Evolutionary conservation across 768 basidiomycete genomes (phyloP).

Genomic region (Cytidiella melzeri): DNA sequence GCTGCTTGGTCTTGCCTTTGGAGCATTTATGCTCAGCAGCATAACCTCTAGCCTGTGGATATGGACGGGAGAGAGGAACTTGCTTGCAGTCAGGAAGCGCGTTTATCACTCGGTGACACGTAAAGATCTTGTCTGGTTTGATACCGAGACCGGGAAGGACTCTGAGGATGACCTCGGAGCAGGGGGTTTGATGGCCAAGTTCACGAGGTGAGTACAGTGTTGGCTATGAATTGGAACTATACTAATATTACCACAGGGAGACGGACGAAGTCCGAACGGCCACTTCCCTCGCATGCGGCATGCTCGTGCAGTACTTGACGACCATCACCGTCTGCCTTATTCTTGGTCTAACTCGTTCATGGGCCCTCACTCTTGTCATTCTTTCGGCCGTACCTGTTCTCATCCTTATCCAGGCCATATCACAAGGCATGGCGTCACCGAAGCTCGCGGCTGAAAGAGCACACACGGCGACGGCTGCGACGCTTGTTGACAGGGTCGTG

Average conservation of each 20-base stretch:
- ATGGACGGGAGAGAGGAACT: conserved; percentile 77
- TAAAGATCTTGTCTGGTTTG: conserved; percentile 89
- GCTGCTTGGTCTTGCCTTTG: conserved; percentile 59
- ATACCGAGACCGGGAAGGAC: conserved; percentile 65
- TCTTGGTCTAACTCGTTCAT: conserved; percentile 78
- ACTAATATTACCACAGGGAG: conserved; percentile 48
- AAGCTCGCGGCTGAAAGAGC: conserved; percentile 61
- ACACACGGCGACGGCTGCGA: conserved; percentile 65
- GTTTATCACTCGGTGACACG: conserved; percentile 64
- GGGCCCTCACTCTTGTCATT: conserved; percentile 84
- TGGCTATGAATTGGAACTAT: not conserved
- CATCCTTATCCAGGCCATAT: conserved; percentile 66
- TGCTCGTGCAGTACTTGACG: conserved; percentile 72
- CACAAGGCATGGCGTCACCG: conserved; percentile 64
- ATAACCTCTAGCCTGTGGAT: conserved; percentile 81
- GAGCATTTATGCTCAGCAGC: conserved; percentile 66
- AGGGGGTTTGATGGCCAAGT: conserved; percentile 91
- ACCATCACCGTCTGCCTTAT: conserved; percentile 74
- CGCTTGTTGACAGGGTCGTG: conserved; percentile 72
- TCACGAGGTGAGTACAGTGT: conserved; percentile 55
- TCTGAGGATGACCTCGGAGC: conserved; percentile 71
- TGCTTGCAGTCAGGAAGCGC: conserved; percentile 53
- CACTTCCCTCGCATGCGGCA: conserved; percentile 72
- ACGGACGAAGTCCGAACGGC: conserved; percentile 91
- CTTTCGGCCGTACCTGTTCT: conserved; percentile 85